Base-by-base conservation (phyloP, 306 rosid species). In the Pachyrhizus erosus region DNA sequence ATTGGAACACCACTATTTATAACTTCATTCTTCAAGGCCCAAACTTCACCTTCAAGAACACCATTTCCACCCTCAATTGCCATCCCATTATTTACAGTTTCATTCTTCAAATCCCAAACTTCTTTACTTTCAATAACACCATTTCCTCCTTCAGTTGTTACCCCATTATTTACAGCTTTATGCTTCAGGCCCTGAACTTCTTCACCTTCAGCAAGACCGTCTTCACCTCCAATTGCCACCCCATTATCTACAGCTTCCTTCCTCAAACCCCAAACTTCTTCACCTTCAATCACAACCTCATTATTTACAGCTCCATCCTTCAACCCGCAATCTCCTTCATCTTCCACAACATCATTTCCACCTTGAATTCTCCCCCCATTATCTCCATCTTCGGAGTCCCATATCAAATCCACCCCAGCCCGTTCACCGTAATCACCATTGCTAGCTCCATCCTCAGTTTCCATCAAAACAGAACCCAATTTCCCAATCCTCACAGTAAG, bases 381-480 rank as follows among this genome's bases (percentile, higher is more conserved):
- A 79, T 60, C 79, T 5, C 76, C 75, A 33, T 69, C 77, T 70
- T 17, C 75, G 23, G 51, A 70, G 6, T 43, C 37, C 54, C 26
- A 43, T 33, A 21, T 12, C 57, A 2, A 2, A 69, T 13, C 75
- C 78, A 13, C 80, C 68, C 31, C 80, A 55, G 83, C 20, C 60
- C 72, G 39, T 67, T 85, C 92, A 45, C 43, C 6, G 10, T 62
- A 55, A 82, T 78, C 87, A 65, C 80, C 88, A 82, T 83, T 87
- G 76, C 80, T 57, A 3, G 40, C 75, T 76, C 90, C 93, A 68
- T 80, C 87, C 67, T 80, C 90, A 57, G 48, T 67, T 24, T 73
- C 92, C 99, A 96, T 95, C 70, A 15, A 24, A 43, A 82, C 29
- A 40, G 57, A 86, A 21, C 51, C 86, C 65, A 82, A 66, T 83